Evolutionary conservation across 169 alveolate species (phyloP), one percentile per base, ranked within the genome.

Genomic region (Pseudocohnilembus persalinus): DNA sequence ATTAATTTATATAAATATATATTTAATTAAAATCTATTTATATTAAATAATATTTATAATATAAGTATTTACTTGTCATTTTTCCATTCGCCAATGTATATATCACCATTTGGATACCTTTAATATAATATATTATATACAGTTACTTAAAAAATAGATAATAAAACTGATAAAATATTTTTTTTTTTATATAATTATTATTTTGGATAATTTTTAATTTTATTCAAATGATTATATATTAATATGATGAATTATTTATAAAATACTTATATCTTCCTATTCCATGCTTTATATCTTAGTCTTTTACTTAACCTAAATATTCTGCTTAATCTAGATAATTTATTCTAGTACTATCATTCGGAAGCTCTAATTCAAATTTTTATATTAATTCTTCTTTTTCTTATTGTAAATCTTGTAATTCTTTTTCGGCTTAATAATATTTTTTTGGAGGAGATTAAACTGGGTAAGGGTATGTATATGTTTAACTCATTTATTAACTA

Each of bases 61-160:
- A 11, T 49, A 49, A 11, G 4, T 49, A 49, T 11, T 49, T 82
- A 82, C 83, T 77, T 73, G 29, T 86, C 90, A 81, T 86, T 85
- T 68, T 86, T 86, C 90, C 90, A 86, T 35, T 86, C 90, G n/a
- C 90, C 90, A 29, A 86, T 73, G 64, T 80, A 83, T 29, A 74
- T 74, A 86, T 86, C 90, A 27, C 90, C 84, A 29, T 79, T 79
- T 4, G 84, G 84, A 29, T 79, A 79, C 0, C 84, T 79, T 49
- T 31, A n/a, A n/a, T n/a, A n/a, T n/a, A n/a, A n/a, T n/a, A n/a
- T n/a, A n/a, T n/a, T n/a, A n/a, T n/a, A n/a, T n/a, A n/a, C n/a
- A n/a, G n/a, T n/a, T n/a, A n/a, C n/a, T n/a, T n/a, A n/a, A n/a
- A n/a, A n/a, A 75, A 75, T 74, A 30, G 29, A 74, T 0, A n/a